Percentiles rank a stretch among this genome's conserved stretches.
Conservation (phyloP, 371 early-diverging fungal genomes). For the Apophysomyces ossiformis region DNA sequence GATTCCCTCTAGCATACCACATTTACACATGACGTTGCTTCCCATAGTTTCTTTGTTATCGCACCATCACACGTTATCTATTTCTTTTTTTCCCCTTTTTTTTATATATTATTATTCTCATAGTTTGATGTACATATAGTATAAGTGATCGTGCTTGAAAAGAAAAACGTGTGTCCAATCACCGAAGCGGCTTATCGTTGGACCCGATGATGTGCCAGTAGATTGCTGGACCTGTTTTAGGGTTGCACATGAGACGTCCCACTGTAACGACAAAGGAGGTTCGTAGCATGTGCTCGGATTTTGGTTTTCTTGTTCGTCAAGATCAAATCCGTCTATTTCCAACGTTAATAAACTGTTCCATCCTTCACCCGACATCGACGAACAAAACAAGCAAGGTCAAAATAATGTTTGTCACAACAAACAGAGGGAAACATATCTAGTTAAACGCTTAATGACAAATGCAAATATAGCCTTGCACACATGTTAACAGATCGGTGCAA, state of each 20-base stretch:
- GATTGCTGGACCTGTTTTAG: slow-evolving; percentile 4
- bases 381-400: too few relatives aligned
- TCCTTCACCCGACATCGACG: too few relatives aligned
- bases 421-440: background rate
- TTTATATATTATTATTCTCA: background rate
- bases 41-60: slow-evolving; percentile 4
- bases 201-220: background rate
- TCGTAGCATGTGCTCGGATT: background rate
- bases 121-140: slow-evolving; percentile 3
- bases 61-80: slow-evolving; percentile 8
- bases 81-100: background rate
- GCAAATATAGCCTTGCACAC: background rate
- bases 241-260: slow-evolving; percentile 4
- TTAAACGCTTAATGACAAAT: background rate
- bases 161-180: background rate
- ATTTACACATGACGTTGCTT: slow-evolving; percentile 1
- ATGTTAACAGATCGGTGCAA: background rate
- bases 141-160: slow-evolving; percentile 3
- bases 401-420: background rate
- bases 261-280: background rate
- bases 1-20: background rate
- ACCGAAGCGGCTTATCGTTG: background rate
- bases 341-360: too few relatives aligned
- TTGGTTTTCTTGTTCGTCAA: background rate
- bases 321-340: background rate